Evolutionary conservation across 73 alveolate species (phyloP).

Genomic region (Paramecium sonneborni): DNA sequence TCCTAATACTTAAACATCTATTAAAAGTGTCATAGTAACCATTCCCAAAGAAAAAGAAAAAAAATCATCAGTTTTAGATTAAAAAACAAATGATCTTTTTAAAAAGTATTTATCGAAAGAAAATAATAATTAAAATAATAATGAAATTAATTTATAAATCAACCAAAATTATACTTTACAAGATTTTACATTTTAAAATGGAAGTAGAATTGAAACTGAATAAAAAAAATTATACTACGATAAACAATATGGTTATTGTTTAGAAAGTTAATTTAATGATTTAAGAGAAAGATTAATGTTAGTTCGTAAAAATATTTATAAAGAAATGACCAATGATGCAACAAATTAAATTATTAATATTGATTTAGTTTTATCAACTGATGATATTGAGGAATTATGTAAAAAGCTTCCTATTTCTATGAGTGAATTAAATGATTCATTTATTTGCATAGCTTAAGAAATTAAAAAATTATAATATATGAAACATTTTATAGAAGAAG

Average conservation of each 20-base stretch:
- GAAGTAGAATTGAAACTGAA: not conserved
- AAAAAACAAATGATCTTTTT: not conserved
- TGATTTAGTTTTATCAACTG: slow-evolving; percentile 15
- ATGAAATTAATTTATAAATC: not conserved
- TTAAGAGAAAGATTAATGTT: slow-evolving; percentile 32
- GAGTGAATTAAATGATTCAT: not conserved
- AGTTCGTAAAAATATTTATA: not conserved
- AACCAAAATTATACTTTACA: not conserved
- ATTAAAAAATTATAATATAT: not conserved
- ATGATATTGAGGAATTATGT: slow-evolving; percentile 1
- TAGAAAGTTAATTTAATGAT: not conserved
- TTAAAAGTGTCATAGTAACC: not conserved
- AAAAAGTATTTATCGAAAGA: not conserved
- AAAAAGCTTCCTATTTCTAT: not conserved
- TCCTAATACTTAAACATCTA: not conserved
- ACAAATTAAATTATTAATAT: not conserved
- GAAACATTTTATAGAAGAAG: not conserved
- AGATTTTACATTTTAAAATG: not conserved
- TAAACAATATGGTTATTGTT: not conserved
- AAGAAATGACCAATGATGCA: not conserved
- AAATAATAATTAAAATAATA: not conserved
- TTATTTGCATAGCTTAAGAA: slow-evolving; percentile 1
- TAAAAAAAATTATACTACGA: not conserved
- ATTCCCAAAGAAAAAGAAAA: not conserved
- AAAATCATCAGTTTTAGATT: not conserved